These are phyloP conservation scores for Pseudogymnoascus sp. DNA, from an alignment of 2,329 filamentous ascomycete genomes.

Conservation along the genomic window DNA sequence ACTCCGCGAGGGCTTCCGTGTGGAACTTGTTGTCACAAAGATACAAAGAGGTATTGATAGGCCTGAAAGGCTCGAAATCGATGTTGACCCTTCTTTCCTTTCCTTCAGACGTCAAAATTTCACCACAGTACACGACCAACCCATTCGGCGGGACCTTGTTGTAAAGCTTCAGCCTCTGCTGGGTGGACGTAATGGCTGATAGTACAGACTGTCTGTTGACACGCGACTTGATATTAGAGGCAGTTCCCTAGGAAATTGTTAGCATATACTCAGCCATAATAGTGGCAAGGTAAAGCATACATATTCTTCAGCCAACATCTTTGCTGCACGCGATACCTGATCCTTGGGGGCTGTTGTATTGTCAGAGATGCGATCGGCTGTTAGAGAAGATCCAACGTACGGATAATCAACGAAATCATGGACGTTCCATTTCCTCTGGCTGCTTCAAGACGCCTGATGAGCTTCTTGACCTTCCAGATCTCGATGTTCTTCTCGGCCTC, in stretches of 20 bases:
- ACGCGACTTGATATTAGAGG: slow-evolving; percentile 98
- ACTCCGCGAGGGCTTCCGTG: slow-evolving; percentile 91
- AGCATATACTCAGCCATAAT: slow-evolving; percentile 15
- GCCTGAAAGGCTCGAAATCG: slow-evolving; percentile 99
- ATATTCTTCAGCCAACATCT: slow-evolving; percentile 99
- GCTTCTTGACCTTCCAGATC: slow-evolving; percentile 98
- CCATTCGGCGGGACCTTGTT: slow-evolving; percentile 98
- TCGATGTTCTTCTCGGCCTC: slow-evolving; percentile 97
- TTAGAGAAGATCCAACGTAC: slow-evolving; percentile 43
- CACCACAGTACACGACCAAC: slow-evolving; percentile 97
- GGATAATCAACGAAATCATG: slow-evolving; percentile 99
- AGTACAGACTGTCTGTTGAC: slow-evolving; percentile 98
- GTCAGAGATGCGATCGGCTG: slow-evolving; percentile 26
- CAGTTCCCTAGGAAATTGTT: slow-evolving; percentile 64
- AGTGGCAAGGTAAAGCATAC: slow-evolving; percentile 45
- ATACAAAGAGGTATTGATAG: slow-evolving; percentile 98
- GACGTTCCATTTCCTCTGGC: slow-evolving; percentile 97
- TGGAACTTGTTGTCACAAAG: slow-evolving; percentile 99
- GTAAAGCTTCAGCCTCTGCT: slow-evolving; percentile 98
- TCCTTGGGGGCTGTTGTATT: slow-evolving; percentile 75
- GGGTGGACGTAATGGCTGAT: slow-evolving; percentile 96
- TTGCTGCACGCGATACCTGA: slow-evolving; percentile 89
- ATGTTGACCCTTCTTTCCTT: slow-evolving; percentile 99
- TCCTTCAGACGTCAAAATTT: slow-evolving; percentile 98
- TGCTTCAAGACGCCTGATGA: slow-evolving; percentile 96